Conservation (phyloP, 169 alveolate genomes). For the Plasmodium adleri region DNA sequence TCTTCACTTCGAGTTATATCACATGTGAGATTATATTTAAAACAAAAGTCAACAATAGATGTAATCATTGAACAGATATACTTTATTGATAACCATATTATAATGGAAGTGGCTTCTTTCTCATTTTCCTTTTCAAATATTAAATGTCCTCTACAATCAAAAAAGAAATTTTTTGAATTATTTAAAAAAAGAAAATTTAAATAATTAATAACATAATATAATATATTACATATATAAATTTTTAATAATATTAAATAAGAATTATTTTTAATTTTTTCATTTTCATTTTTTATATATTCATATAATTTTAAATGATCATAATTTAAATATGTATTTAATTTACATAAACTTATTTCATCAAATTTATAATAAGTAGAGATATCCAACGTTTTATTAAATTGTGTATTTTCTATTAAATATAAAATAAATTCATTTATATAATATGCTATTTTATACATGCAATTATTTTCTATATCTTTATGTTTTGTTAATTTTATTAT, state of each 20-base stretch:
- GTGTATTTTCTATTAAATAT: constrained; percentile 58
- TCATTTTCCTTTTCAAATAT: constrained; percentile 68
- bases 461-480: constrained; percentile 65
- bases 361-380: constrained; percentile 1
- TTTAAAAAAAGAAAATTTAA: constrained; percentile 52
- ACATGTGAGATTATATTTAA: constrained; percentile 20
- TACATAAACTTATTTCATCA: constrained; percentile 45
- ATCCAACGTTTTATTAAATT: constrained; percentile 17
- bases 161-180: constrained; percentile 53
- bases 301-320: constrained; percentile 9
- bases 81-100: constrained; percentile 73
- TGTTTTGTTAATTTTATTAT: constrained; percentile 45
- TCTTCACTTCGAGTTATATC: not conserved
- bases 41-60: constrained; percentile 65
- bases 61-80: constrained; percentile 62
- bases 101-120: constrained; percentile 52
- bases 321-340: constrained; percentile 32
- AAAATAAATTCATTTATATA: constrained; percentile 68
- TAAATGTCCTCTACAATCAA: constrained; percentile 77
- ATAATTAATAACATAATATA: constrained; percentile 57
- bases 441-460: constrained; percentile 71
- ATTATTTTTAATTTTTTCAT: not conserved
- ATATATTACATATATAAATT: constrained; percentile 56
- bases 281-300: not conserved
- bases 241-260: constrained; percentile 49